phyloP scores from a whole-genome alignment of 495 filamentous ascomycete genomes.

The Penicillium maclennaniae region DNA sequence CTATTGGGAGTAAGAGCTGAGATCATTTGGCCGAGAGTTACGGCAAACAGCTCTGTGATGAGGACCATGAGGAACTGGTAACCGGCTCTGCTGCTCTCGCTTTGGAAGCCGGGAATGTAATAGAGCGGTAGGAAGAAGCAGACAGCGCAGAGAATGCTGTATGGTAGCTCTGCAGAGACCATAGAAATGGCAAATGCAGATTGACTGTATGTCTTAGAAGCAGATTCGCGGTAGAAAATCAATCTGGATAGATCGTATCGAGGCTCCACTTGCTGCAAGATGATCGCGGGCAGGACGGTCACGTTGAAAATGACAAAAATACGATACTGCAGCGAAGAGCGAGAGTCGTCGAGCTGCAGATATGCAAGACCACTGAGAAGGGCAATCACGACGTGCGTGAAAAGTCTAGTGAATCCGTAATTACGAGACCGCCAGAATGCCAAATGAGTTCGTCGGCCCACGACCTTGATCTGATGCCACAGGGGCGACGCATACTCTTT shows the following conservation, averaged over 20 bases:
- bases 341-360: conserved; percentile 63
- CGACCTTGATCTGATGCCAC: conserved; percentile 64
- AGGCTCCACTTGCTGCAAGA: conserved; percentile 73
- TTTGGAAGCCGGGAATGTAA: conserved; percentile 64
- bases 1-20: conserved; percentile 64
- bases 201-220: conserved; percentile 71
- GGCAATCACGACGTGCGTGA: conserved; percentile 69
- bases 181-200: conserved; percentile 69
- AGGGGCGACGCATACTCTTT: conserved; percentile 74
- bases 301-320: conserved; percentile 84
- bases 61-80: conserved; percentile 82
- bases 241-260: conserved; percentile 71
- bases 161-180: conserved; percentile 73
- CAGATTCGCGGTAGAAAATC: conserved; percentile 75
- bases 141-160: conserved; percentile 68
- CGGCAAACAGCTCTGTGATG: conserved; percentile 72
- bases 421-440: conserved; percentile 72
- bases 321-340: conserved; percentile 67
- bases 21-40: conserved; percentile 65
- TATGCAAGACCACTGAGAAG: conserved; percentile 72
- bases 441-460: conserved; percentile 60
- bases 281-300: conserved; percentile 69
- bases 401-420: conserved; percentile 73
- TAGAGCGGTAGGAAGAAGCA: conserved; percentile 73
- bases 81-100: conserved; percentile 56